These are phyloP conservation scores for Volvox reticuliferus DNA, from an alignment of 139 green algal species.

Conservation along the genomic window DNA sequence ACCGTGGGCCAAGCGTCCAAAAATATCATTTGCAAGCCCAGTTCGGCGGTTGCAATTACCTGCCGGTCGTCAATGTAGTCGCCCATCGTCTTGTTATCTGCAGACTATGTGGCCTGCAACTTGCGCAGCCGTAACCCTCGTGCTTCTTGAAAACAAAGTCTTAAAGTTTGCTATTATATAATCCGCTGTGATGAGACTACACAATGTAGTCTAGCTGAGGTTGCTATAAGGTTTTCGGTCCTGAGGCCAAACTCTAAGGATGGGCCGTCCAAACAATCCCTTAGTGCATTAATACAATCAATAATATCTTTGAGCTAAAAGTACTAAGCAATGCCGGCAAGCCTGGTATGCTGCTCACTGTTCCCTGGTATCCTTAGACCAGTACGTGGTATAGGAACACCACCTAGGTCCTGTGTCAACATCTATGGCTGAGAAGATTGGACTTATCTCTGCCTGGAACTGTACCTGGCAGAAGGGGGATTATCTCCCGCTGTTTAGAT, in stretches of 20 bases:
- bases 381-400: not conserved
- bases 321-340: no score
- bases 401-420: not conserved
- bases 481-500: no score
- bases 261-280: not conserved
- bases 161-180: not conserved
- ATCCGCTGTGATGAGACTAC: not conserved
- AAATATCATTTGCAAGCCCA: not conserved
- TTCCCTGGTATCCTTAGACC: not conserved
- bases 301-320: no score
- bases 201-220: not conserved
- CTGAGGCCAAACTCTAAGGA: not conserved
- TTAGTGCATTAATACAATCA: no score
- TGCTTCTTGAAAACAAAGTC: not conserved
- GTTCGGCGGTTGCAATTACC: not conserved
- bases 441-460: not conserved
- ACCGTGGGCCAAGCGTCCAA: not conserved
- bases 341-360: no score
- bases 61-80: slow-evolving; percentile 28
- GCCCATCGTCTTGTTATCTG: not conserved
- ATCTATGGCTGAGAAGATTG: slow-evolving; percentile 2
- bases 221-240: slow-evolving; percentile 26
- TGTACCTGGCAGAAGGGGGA: no score
- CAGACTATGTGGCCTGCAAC: no score
- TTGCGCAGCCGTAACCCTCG: not conserved